Base-by-base conservation (phyloP, 441 rosid genomes). In the Pelargonium fulgidum region DNA sequence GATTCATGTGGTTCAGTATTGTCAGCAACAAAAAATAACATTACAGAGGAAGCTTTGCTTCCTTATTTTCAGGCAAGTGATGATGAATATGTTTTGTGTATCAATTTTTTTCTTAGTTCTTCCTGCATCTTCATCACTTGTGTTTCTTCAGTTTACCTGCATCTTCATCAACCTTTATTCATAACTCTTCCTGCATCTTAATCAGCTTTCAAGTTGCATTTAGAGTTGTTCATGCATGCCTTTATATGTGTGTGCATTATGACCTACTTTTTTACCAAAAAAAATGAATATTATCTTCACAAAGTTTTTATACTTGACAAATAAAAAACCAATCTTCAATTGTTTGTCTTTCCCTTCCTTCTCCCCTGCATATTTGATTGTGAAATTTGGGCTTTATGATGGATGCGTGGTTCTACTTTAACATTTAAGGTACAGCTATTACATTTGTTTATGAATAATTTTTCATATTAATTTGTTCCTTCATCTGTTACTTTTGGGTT, bases 1-100 rank as follows among this genome's bases (percentile, higher is more conserved):
- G 81, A 79, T 71, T 67, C 80, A 50, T 80, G 64, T 74, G 70
- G 74, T 78, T 79, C 87, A 71, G 70, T 74, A 11, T 67, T 77
- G 73, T 71, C 76, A 24, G 73, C 67, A 13, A 24, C 68, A 44
- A 75, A 73, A 70, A 54, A 68, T 79, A 74, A 73, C 70, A 62
- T 77, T 79, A 85, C 82, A 69, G 89, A 81, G 52, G 99, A 96
- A 78, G 98, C 97, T 50, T 81, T 96, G 84, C 98, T 96, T 73
- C 99, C 99, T 48, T 96, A 85, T 86, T 89, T 96, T 75, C 98
- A 92, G 99, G 99, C 85, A 73, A 84, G 82, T 75, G 44, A 52
- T 64, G 42, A 10, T 45, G 7, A 61, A 48, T 11, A 70, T 17
- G 50, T 70, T 42, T 69, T 64, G 48, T 69, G 48, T 36, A 41